Evolutionary conservation across 2,329 filamentous ascomycete species (phyloP), one percentile per base, ranked within the genome.

Genomic region (Stylonectria norvegica): DNA sequence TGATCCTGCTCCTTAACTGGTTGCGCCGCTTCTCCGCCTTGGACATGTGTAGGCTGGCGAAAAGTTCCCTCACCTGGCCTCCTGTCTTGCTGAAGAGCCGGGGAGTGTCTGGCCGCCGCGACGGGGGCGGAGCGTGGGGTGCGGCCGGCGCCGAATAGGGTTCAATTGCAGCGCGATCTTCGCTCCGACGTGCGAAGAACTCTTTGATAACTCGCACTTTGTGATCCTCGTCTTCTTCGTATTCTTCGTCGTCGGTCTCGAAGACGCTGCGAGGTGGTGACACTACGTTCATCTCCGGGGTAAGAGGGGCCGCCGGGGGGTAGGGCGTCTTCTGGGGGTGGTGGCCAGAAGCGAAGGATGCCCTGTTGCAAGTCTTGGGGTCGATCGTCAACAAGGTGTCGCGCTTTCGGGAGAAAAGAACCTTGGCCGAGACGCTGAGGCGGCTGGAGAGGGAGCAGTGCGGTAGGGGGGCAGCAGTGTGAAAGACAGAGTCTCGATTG

Each of bases 1-100:
- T 58, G 36, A 69, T 69, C 16, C 60, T 61, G 28, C 58, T 60
- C 49, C 62, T 62, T 33, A 71, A 45, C 17, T 61, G 58, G 22
- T 61, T 58, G 16, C 63, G 55, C 43, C 62, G 54, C 46, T 56
- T 59, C 36, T 70, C 65, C 12, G 56, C 54, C 28, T 53, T 58
- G 4, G 47, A 34, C 7, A 33, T 34, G 33, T 55, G 45, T 3
- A 57, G 43, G 17, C 48, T 56, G 10, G 48, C 40, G 31, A 62
- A 28, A 12, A 62, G 29, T 5, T 42, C 53, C 30, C 45, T 57
- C 38, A 58, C 47, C 28, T 57, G 54, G 5, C 45, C 48, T 8
- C 53, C 53, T 29, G 52, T 53, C 35, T 41, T 56, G 11, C 36
- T 38, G 7, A 53, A 47, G n/a, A 40, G 30, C 4, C 36, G 34